These are phyloP conservation scores for Orbilia javanica DNA, from an alignment of 2,329 filamentous ascomycete species.

Conservation along the genomic window DNA sequence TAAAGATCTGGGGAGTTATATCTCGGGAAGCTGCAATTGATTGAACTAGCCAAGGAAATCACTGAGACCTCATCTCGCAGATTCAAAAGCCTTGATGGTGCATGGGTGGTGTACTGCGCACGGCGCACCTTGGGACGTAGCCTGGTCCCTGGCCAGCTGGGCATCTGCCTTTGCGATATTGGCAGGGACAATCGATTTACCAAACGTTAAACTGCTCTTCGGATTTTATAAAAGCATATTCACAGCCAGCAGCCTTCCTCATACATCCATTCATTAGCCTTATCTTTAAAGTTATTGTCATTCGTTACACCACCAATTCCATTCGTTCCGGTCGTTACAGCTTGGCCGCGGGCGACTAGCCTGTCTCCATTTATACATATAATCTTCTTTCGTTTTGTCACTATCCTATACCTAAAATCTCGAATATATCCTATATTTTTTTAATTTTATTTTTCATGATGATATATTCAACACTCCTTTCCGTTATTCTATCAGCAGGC, in stretches of 20 bases:
- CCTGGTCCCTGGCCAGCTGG: neutral
- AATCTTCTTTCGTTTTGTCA: neutral
- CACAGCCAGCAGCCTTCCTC: neutral
- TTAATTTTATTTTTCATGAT: too few species aligned
- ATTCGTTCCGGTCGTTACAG: neutral
- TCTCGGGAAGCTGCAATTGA: conserved; percentile 1
- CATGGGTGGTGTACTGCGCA: neutral
- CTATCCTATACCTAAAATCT: too few species aligned
- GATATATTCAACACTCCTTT: conserved; percentile 1
- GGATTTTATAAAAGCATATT: conserved; percentile 12
- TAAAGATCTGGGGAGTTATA: neutral
- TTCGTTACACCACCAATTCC: neutral
- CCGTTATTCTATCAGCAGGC: neutral
- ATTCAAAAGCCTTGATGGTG: neutral
- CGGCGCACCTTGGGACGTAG: neutral
- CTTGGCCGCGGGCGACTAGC: conserved; percentile 21
- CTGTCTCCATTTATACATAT: neutral
- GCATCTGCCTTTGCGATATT: neutral
- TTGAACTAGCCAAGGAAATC: conserved; percentile 21
- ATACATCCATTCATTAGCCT: neutral
- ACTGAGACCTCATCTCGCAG: conserved; percentile 7
- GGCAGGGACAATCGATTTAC: neutral
- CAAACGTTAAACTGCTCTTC: neutral
- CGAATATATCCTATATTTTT: neutral
- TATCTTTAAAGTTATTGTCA: neutral